A percentile compares a stretch with the other conserved stretches of the same genome.
phyloP scores from a whole-genome alignment of 2,329 filamentous ascomycete species.

The Neofusicoccum cordaticola region DNA sequence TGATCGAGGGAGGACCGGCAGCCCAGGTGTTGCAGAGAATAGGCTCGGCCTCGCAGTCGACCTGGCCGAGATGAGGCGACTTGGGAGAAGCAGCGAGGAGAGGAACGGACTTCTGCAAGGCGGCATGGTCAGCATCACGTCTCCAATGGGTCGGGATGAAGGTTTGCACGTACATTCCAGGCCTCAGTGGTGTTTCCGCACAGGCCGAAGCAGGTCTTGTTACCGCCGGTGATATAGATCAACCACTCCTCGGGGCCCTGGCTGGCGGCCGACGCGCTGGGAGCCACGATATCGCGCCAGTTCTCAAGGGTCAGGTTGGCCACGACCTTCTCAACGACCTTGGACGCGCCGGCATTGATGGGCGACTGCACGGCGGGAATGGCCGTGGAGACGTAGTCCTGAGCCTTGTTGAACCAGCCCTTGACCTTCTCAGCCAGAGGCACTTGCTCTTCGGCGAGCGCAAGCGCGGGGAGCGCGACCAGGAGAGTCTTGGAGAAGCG shows the following conservation, averaged over 20 bases:
- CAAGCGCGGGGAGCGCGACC: constrained; percentile 51
- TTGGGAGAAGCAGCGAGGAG: constrained; percentile 61
- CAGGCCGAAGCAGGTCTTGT: constrained; percentile 74
- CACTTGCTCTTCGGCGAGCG: constrained; percentile 54
- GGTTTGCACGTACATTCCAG: constrained; percentile 44
- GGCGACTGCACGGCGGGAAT: constrained; percentile 40
- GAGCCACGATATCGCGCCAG: constrained; percentile 67
- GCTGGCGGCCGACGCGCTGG: constrained; percentile 57
- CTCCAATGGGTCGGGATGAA: neutral
- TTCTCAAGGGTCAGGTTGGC: constrained; percentile 63
- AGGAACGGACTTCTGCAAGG: constrained; percentile 57
- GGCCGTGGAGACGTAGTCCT: constrained; percentile 53
- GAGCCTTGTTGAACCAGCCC: constrained; percentile 54
- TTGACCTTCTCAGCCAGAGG: constrained; percentile 61
- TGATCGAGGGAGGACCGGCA: constrained; percentile 61
- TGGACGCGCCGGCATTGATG: constrained; percentile 49
- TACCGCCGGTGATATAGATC: constrained; percentile 70
- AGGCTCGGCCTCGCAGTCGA: constrained; percentile 73
- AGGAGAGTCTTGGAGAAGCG: constrained; percentile 40
- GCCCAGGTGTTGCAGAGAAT: constrained; percentile 75
- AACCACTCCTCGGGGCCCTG: constrained; percentile 71
- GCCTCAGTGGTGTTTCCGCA: constrained; percentile 64
- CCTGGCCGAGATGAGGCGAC: constrained; percentile 63
- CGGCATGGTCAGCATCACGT: neutral
- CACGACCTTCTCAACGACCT: constrained; percentile 52